phyloP scores from a whole-genome alignment of 2,329 filamentous ascomycete genomes.

The Fusarium sambucinum region DNA sequence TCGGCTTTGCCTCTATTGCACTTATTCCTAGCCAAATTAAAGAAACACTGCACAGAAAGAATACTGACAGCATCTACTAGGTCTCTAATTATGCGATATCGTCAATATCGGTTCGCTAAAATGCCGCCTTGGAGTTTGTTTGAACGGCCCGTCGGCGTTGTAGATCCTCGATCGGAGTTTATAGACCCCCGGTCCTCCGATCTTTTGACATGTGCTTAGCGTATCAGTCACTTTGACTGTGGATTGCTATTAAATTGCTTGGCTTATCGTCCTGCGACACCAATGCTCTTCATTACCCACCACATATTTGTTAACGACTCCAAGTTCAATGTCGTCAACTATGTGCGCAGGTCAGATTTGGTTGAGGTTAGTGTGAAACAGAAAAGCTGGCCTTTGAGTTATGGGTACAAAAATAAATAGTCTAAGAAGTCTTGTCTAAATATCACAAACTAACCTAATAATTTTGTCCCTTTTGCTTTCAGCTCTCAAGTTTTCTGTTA shows the following conservation, averaged over 20 bases:
- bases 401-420: no score
- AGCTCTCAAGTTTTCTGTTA: no score
- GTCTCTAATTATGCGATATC: not conserved
- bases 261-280: not conserved
- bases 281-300: not conserved
- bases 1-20: not conserved
- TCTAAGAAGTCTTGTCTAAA: no score
- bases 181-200: conserved; percentile 4
- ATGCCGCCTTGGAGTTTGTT: not conserved
- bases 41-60: not conserved
- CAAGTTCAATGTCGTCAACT: not conserved
- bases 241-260: not conserved
- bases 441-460: no score
- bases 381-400: no score
- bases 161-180: conserved; percentile 1
- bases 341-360: not conserved
- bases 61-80: not conserved
- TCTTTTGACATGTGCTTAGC: conserved; percentile 3
- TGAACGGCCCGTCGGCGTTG: not conserved
- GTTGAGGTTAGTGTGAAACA: no score
- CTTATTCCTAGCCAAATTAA: no score
- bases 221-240: conserved; percentile 23
- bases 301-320: no score
- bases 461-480: no score
- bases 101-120: not conserved